Evolutionary conservation across 192 early-diverging fungal species (phyloP).

Genomic region (Gryganskiella cystojenkinii): DNA sequence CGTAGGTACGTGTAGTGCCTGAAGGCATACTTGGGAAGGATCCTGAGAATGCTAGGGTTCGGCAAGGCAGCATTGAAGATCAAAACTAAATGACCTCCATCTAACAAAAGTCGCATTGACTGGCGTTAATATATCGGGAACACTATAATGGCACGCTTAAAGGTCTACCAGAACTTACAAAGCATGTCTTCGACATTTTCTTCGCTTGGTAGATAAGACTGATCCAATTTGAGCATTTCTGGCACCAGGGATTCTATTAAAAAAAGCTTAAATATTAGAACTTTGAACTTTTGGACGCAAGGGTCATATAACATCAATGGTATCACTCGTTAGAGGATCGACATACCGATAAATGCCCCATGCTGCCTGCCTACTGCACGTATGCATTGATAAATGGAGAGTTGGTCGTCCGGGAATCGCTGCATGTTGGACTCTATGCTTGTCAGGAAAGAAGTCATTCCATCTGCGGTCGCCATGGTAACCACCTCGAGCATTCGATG

Average conservation of each 20-base stretch:
- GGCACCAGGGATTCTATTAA: constrained; percentile 58
- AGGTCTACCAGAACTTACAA: too few species aligned
- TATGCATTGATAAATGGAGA: constrained; percentile 76
- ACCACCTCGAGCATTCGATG: constrained; percentile 78
- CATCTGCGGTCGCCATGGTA: constrained; percentile 52
- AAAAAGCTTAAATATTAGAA: too few species aligned
- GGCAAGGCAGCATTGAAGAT: constrained; percentile 77
- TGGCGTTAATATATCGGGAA: neutral
- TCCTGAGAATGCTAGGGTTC: constrained; percentile 60
- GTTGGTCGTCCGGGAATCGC: constrained; percentile 75
- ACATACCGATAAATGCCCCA: constrained; percentile 63
- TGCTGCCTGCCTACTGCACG: constrained; percentile 72
- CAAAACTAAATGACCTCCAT: constrained; percentile 80
- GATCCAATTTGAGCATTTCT: constrained; percentile 70
- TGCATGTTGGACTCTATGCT: constrained; percentile 72
- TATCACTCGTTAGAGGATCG: too few species aligned
- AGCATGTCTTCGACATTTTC: constrained; percentile 70
- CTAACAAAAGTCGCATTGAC: constrained; percentile 46
- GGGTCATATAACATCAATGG: too few species aligned
- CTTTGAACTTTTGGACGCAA: too few species aligned
- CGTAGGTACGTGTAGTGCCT: constrained; percentile 79
- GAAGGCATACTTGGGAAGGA: constrained; percentile 80
- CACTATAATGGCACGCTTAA: too few species aligned
- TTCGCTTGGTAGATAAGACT: constrained; percentile 77
- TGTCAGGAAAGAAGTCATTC: constrained; percentile 62